A percentile compares a stretch with the other conserved stretches of the same genome.
These are phyloP conservation scores for Solanum piurae DNA, from an alignment of 257 asterid genomes.

Conservation along the genomic window DNA sequence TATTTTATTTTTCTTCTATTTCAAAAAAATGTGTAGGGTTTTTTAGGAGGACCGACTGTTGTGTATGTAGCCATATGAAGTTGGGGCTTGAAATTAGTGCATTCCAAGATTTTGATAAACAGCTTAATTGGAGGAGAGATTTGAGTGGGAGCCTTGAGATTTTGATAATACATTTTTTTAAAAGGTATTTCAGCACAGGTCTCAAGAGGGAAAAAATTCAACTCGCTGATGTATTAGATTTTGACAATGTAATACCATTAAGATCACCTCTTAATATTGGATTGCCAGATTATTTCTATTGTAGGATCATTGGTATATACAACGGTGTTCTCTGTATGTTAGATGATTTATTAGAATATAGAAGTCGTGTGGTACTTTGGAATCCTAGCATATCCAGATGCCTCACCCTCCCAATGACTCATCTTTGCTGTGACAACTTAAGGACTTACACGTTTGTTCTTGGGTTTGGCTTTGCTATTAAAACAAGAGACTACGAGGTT, in stretches of 20 bases:
- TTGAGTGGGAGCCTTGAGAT: neutral
- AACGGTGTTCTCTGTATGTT: constrained; percentile 23
- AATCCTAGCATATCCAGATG: constrained; percentile 20
- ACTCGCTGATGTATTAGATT: neutral
- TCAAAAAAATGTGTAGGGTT: neutral
- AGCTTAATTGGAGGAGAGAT: constrained; percentile 1
- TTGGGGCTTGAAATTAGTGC: neutral
- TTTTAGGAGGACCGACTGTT: neutral
- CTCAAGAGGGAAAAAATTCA: neutral
- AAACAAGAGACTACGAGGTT: constrained; percentile 7
- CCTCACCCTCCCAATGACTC: constrained; percentile 10
- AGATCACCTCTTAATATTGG: neutral
- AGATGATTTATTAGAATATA: constrained; percentile 5
- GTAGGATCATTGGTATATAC: constrained; percentile 18
- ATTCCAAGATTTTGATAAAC: constrained; percentile 1
- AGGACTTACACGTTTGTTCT: neutral
- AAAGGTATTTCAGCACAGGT: neutral
- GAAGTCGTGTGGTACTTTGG: constrained; percentile 13
- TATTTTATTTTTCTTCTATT: too few relatives aligned
- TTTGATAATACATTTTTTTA: too few relatives aligned
- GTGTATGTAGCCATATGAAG: neutral
- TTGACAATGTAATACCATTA: neutral
- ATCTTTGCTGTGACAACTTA: neutral
- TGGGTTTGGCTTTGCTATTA: constrained; percentile 8
- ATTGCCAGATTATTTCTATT: constrained; percentile 2